phyloP scores from a whole-genome alignment of 164 flowering plant species.

The Taxillus chinensis region DNA sequence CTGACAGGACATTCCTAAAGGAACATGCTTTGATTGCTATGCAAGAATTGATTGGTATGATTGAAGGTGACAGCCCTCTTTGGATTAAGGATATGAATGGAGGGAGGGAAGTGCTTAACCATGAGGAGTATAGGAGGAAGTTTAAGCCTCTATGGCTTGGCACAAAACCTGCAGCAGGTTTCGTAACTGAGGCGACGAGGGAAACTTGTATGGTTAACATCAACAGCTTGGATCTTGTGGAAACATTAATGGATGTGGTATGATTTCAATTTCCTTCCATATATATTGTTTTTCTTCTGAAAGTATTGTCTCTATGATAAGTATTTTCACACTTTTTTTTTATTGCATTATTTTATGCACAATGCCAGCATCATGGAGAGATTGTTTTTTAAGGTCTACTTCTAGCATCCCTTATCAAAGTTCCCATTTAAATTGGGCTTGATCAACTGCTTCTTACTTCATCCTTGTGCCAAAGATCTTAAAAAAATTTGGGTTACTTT shows the following conservation, averaged over 20 bases:
- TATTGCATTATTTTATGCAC: no score
- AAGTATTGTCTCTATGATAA: no score
- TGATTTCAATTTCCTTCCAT: slow-evolving; percentile 8
- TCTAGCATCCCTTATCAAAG: no score
- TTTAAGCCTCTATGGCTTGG: slow-evolving; percentile 31
- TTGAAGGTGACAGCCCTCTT: slow-evolving; percentile 35
- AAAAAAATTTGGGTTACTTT: no score
- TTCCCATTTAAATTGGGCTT: no score
- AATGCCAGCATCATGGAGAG: no score
- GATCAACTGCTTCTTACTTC: no score
- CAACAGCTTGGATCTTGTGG: slow-evolving; percentile 48
- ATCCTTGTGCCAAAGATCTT: no score
- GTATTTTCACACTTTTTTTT: no score
- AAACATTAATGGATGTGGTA: slow-evolving; percentile 69
- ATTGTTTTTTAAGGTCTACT: no score
- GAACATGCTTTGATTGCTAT: slow-evolving; percentile 40
- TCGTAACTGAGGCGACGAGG: slow-evolving; percentile 51
- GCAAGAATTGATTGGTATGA: slow-evolving; percentile 55
- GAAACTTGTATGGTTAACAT: slow-evolving; percentile 41
- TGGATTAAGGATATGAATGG: slow-evolving; percentile 48
- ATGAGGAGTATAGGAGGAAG: slow-evolving; percentile 43
- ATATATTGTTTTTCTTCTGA: neutral
- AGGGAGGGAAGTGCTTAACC: slow-evolving; percentile 38
- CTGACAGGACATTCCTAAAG: slow-evolving; percentile 17
- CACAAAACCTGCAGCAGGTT: slow-evolving; percentile 25